phyloP scores from a whole-genome alignment of 768 basidiomycete genomes.

The Rhodotorula paludigena region DNA sequence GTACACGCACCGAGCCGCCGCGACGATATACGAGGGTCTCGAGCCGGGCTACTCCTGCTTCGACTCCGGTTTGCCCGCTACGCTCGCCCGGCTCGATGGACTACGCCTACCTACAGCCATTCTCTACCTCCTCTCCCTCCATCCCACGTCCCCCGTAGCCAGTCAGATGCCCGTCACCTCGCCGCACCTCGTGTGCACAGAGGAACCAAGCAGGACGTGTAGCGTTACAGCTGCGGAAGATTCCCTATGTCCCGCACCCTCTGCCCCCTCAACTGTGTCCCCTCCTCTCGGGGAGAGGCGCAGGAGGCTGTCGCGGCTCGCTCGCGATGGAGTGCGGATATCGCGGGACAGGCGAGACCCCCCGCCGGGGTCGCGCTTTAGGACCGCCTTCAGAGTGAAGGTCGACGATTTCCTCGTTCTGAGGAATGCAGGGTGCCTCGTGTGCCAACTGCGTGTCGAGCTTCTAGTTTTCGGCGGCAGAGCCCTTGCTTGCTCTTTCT shows the following conservation, averaged over 20 bases:
- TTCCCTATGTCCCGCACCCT: background rate
- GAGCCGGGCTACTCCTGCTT: too few species aligned
- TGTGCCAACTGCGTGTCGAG: background rate
- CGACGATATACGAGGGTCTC: too few species aligned
- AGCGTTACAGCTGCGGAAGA: slow-evolving; percentile 5
- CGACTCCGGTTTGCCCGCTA: too few species aligned
- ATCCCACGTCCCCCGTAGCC: background rate
- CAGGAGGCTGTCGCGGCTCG: too few species aligned
- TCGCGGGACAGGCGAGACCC: too few species aligned
- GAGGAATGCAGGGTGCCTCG: background rate
- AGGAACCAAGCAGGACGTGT: slow-evolving; percentile 1
- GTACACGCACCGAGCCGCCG: too few species aligned
- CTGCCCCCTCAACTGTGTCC: background rate
- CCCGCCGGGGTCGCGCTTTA: too few species aligned
- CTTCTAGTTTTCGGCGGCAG: slow-evolving; percentile 1
- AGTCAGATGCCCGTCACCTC: slow-evolving; percentile 2
- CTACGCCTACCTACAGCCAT: too few species aligned
- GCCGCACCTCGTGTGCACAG: background rate
- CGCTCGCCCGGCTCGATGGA: background rate
- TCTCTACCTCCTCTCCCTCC: background rate
- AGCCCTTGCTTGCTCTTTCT: background rate
- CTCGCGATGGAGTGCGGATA: too few species aligned
- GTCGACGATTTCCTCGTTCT: background rate
- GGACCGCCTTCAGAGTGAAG: background rate
- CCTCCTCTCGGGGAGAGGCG: too few species aligned